Base-by-base conservation (phyloP, 139 green algal species). In the Coccomyxa sp. region DNA sequence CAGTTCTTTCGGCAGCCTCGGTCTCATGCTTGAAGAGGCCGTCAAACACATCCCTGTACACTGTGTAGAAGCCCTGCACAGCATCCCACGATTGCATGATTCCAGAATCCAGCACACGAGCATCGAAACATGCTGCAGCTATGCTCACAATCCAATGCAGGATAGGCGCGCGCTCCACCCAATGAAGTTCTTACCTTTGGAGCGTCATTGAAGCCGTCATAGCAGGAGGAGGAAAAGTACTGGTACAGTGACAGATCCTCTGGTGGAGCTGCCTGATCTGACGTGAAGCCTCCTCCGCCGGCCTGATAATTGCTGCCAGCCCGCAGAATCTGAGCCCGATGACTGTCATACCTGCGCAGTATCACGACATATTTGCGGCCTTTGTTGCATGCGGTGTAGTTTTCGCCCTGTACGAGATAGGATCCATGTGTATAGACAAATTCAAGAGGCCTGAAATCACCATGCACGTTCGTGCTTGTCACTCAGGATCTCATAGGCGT, bases 401-500 rank as follows among this genome's bases (percentile, higher is more conserved):
- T 27, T 3, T 27, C 66, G 3, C 3, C 21, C 66, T 27, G 66
- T 74, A 23, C 66, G 1, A 14, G 66, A 74, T 23, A 23, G 66
- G 21, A 9, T 14, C 9, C 66, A 74, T 9, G 23, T 30, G 21
- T 23, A 3, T 9, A 30, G 63, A 23, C 66, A 30, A 23, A 30
- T 9, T 27, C 21, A 23, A 74, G 9, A 27, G 21, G 66, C 9
- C 21, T 23, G 71, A 31, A 77, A 77, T 51, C 71, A 96, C 95
- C 94, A 99, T 15, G 93, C 91, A 13, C 94, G 88, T 90, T 98
- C 96, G 83, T 98, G 92, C 77, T 92, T 91, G 90, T 99, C 96
- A 74, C 85, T 95, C 32, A 99, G 86, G 51, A 99, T 90, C 83
- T 99, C 96, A 60, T 97, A 99, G 0, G 96, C 96, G 82, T 98